Conservation (phyloP, 1,284 basidiomycete species). For the Wallemia ichthyophaga region DNA sequence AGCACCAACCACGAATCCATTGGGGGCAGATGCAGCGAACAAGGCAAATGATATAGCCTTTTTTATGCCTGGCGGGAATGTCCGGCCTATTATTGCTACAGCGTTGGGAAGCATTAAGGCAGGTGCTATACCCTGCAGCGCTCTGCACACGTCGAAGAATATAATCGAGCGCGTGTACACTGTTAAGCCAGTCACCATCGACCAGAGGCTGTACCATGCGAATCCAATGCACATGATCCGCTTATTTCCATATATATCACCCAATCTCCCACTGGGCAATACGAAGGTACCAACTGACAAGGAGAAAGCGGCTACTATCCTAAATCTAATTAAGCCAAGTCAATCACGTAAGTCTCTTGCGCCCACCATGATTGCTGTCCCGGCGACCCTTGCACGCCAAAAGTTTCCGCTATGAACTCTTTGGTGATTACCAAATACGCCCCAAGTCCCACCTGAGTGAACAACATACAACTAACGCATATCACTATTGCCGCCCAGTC, state of each 20-base stretch:
- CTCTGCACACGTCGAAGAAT: background rate
- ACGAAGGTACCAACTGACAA: background rate
- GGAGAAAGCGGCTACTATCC: background rate
- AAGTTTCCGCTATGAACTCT: background rate
- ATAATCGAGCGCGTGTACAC: background rate
- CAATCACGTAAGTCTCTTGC: too few species aligned
- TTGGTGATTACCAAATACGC: background rate
- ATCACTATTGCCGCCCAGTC: background rate
- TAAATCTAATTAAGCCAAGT: too few species aligned
- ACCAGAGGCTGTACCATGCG: background rate
- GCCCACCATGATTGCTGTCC: background rate
- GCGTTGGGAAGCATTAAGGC: background rate
- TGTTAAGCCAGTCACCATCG: background rate
- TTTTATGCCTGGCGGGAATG: background rate
- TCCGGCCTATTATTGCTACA: background rate
- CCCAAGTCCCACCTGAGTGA: background rate
- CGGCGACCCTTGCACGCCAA: background rate
- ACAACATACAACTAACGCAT: background rate
- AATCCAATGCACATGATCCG: background rate
- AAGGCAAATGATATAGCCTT: background rate
- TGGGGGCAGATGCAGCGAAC: background rate
- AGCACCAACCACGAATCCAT: background rate
- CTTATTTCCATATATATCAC: background rate
- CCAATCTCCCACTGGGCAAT: background rate
- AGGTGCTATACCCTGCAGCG: background rate